Conservation (phyloP, 2,329 filamentous ascomycete species). For the Colletotrichum lindemuthianum region DNA sequence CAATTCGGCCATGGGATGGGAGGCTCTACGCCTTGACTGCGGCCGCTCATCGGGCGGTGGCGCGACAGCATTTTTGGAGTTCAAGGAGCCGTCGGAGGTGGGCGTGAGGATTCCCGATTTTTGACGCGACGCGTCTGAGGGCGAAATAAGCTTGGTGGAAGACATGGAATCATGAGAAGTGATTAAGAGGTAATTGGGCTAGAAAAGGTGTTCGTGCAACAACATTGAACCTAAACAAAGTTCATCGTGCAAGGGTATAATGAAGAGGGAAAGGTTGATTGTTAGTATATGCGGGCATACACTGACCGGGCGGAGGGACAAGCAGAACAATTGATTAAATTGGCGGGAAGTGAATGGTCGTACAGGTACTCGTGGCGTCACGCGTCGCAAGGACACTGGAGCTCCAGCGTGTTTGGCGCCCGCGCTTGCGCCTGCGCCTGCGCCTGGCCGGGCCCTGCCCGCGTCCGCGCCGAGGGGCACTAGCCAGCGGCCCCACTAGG, state of each 20-base stretch:
- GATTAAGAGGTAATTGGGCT: neutral
- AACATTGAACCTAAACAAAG: constrained; percentile 8
- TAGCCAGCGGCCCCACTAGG: no score
- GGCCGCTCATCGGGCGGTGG: constrained; percentile 41
- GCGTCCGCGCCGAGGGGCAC: no score
- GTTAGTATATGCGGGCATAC: no score
- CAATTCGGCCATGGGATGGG: constrained; percentile 59
- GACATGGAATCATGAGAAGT: constrained; percentile 35
- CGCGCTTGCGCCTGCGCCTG: no score
- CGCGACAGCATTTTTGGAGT: constrained; percentile 44
- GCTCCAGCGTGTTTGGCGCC: no score
- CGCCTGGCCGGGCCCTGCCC: no score
- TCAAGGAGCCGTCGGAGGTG: constrained; percentile 51
- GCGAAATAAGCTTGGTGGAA: constrained; percentile 28
- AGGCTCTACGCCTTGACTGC: constrained; percentile 50
- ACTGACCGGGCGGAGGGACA: constrained; percentile 5
- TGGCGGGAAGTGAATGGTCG: neutral
- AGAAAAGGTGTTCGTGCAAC: neutral
- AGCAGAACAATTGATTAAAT: constrained; percentile 10
- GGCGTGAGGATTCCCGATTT: constrained; percentile 53
- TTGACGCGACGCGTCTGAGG: constrained; percentile 61
- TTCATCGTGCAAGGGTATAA: neutral
- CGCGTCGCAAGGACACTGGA: no score
- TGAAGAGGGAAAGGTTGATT: neutral
- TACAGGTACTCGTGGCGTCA: no score